Evolutionary conservation across 1,139 yeast genomes (phyloP).

Genomic region (Pichia sp.): DNA sequence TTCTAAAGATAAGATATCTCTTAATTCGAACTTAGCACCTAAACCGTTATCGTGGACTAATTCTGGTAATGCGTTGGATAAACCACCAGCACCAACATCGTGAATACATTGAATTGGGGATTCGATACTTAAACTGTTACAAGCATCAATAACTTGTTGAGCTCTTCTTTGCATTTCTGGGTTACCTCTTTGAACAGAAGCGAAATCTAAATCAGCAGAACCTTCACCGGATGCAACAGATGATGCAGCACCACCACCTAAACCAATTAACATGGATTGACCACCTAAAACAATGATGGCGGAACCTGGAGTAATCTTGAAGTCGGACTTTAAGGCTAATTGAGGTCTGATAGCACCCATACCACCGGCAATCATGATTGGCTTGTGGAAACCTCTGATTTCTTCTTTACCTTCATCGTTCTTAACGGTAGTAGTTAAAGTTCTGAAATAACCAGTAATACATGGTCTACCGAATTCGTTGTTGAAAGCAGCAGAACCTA

Average conservation of each 20-base stretch:
- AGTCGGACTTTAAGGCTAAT: constrained; percentile 77
- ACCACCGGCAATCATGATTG: constrained; percentile 99
- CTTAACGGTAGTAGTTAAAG: constrained; percentile 76
- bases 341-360: constrained; percentile 95
- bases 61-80: constrained; percentile 96
- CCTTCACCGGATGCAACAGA: constrained; percentile 95
- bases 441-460: constrained; percentile 94
- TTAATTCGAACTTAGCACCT: constrained; percentile 90
- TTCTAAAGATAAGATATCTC: constrained; percentile 88
- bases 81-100: constrained; percentile 99
- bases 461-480: constrained; percentile 99
- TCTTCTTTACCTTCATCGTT: constrained; percentile 65
- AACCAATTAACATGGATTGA: constrained; percentile 97
- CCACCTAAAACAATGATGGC: constrained; percentile 95
- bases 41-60: constrained; percentile 94
- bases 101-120: constrained; percentile 96
- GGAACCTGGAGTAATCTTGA: constrained; percentile 89
- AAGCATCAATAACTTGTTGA: constrained; percentile 95
- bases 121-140: constrained; percentile 75
- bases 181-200: constrained; percentile 98
- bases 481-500: constrained; percentile 98
- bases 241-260: constrained; percentile 99
- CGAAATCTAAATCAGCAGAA: constrained; percentile 93
- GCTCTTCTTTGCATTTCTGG: constrained; percentile 99
- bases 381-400: constrained; percentile 96